Base-by-base conservation (phyloP, 2,329 filamentous ascomycete species). In the Rhynchosporium graminicola region DNA sequence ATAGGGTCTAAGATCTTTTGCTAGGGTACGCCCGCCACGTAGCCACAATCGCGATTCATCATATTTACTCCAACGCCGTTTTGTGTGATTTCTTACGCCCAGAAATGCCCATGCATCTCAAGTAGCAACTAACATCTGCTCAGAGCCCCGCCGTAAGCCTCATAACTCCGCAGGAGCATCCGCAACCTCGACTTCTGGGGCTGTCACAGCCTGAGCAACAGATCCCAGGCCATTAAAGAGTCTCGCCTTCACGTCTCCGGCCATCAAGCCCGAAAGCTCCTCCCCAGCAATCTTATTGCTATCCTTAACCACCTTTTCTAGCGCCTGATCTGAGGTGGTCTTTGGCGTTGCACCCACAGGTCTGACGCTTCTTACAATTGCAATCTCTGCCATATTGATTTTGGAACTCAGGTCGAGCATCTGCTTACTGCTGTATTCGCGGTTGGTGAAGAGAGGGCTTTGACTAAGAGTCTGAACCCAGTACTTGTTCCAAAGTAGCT, bases 401-500 rank as follows among this genome's bases (percentile, higher is more conserved):
- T 97, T 97, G 68, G 87, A 85, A 46, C 89, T 89, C 48, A 98
- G 81, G 75, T 99, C 95, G 55, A 88, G 80, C 77, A 99, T 95
- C 77, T 97, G 93, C 76, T 93, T 95, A 71, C 89, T 96, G 58
- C 88, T 89, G 74, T 93, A 99, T 70, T 97, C 94, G 66, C 93
- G 90, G 73, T 97, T 98, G 61, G 91, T 92, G 71, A 96, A 88
- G 4, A 97, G 83, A 28, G 94, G 93, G 70, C 87, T 95, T 71
- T 96, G 91, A 38, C 92, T 96, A 26, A 99, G 84, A 5, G 95
- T 99, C 73, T 96, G 91, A 40, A 97, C 93, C 95, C 92, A 97
- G 81, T 99, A 99, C 77, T 98, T 98, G 80, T 97, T 97, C 95
- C 95, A 98, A 36, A 99, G 81, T 57, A 92, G 83, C 72, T 96